phyloP scores from a whole-genome alignment of 192 early-diverging fungal genomes.

The Helicostylum pulchrum region DNA sequence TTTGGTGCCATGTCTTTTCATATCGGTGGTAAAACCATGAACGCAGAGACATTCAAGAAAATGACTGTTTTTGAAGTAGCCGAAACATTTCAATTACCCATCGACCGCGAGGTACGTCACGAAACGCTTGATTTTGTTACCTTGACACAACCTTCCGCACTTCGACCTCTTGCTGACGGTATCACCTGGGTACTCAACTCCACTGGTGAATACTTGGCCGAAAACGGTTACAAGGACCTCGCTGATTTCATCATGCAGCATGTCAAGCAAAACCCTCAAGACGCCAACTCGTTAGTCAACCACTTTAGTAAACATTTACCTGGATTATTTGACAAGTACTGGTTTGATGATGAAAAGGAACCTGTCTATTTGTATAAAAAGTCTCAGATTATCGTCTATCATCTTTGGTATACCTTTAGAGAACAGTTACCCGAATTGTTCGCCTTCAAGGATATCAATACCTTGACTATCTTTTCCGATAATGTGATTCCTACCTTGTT shows the following conservation, averaged over 20 bases:
- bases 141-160: slow-evolving; percentile 58
- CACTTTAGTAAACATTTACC: slow-evolving; percentile 64
- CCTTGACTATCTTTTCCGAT: slow-evolving; percentile 72
- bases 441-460: slow-evolving; percentile 61
- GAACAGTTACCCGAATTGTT: slow-evolving; percentile 50
- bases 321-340: slow-evolving; percentile 61
- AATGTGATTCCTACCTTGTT: slow-evolving; percentile 73
- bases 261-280: slow-evolving; percentile 39
- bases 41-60: slow-evolving; percentile 56
- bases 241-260: slow-evolving; percentile 70
- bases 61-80: slow-evolving; percentile 61
- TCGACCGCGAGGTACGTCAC: slow-evolving; percentile 61
- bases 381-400: slow-evolving; percentile 68
- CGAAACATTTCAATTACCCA: slow-evolving; percentile 68
- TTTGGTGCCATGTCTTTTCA: slow-evolving; percentile 85
- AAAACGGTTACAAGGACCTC: slow-evolving; percentile 58
- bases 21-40: slow-evolving; percentile 60
- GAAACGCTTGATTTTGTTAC: slow-evolving; percentile 56
- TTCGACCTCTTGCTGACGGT: slow-evolving; percentile 60
- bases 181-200: slow-evolving; percentile 68
- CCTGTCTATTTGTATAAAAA: slow-evolving; percentile 73
- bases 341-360: slow-evolving; percentile 38
- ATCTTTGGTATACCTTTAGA: slow-evolving; percentile 59
- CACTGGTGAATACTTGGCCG: slow-evolving; percentile 61
- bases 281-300: slow-evolving; percentile 54